Percentiles rank a stretch among this genome's conserved stretches.
Evolutionary conservation across 345 rosid species (phyloP).

Genomic region (Salix arbutifolia): DNA sequence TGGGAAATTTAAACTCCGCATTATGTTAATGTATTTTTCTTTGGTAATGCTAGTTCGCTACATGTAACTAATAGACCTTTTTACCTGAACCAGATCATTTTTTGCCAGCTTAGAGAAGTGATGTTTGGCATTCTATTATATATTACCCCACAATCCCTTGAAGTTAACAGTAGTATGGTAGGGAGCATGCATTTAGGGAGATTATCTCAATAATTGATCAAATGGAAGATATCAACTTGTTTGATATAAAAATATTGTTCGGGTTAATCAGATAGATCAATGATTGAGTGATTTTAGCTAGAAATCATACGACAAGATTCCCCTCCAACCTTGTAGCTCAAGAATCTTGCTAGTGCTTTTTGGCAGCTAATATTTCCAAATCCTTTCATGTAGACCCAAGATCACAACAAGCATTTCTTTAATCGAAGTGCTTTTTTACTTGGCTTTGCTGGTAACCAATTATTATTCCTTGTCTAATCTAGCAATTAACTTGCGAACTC

Average conservation of each 20-base stretch:
- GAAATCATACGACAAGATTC: not conserved
- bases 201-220: constrained; percentile 13
- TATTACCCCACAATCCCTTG: constrained; percentile 23
- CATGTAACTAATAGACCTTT: constrained; percentile 18
- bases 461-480: constrained; percentile 2
- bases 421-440: constrained; percentile 11
- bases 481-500: not conserved
- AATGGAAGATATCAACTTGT: not conserved
- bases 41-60: constrained; percentile 9
- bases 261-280: not conserved
- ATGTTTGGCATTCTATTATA: constrained; percentile 15
- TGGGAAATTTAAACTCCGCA: not conserved
- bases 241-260: not conserved
- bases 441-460: not conserved
- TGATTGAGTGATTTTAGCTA: not conserved
- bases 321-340: not conserved
- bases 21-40: constrained; percentile 28
- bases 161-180: not conserved
- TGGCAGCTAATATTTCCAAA: not conserved
- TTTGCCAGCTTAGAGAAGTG: constrained; percentile 33
- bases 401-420: constrained; percentile 8
- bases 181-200: constrained; percentile 6
- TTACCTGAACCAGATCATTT: constrained; percentile 28
- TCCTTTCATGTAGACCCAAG: not conserved
- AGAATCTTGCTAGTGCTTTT: not conserved